A percentile compares a stretch with the other conserved stretches of the same genome.
phyloP scores from a whole-genome alignment of 495 filamentous ascomycete species.

The Aspergillus olivimuriae region DNA sequence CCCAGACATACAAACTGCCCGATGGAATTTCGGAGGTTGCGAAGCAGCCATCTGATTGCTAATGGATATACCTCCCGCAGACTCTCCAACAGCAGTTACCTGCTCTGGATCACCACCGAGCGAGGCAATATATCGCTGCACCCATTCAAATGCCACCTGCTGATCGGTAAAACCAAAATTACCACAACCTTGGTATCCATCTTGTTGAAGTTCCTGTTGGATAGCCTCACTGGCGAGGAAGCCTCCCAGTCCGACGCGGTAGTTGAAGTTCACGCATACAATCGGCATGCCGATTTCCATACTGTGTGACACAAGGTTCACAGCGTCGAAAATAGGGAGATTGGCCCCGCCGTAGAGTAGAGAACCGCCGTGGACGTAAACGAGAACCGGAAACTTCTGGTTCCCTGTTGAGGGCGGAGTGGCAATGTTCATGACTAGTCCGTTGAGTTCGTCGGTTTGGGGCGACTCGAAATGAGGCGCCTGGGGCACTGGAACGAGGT shows the following conservation, averaged over 20 bases:
- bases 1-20: conserved; percentile 26
- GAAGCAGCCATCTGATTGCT: conserved; percentile 46
- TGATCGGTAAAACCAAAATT: conserved; percentile 32
- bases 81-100: conserved; percentile 59
- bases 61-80: conserved; percentile 59
- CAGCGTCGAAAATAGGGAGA: conserved; percentile 23
- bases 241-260: conserved; percentile 25
- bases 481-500: conserved; percentile 22
- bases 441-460: conserved; percentile 17
- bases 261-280: conserved; percentile 25
- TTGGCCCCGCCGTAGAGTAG: conserved; percentile 25
- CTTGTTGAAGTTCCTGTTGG: conserved; percentile 13
- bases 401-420: conserved; percentile 9
- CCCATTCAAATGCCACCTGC: conserved; percentile 25
- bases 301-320: conserved; percentile 23
- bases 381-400: conserved; percentile 17
- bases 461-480: conserved; percentile 14
- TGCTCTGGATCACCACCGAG: conserved; percentile 60
- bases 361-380: conserved; percentile 27
- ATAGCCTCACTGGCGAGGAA: conserved; percentile 20
- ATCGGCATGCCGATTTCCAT: conserved; percentile 15
- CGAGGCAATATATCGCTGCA: conserved; percentile 37
- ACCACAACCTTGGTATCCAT: conserved; percentile 18
- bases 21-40: conserved; percentile 16
- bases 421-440: conserved; percentile 27